Conservation (phyloP, 192 early-diverging fungal species). For the Podila horticola region DNA sequence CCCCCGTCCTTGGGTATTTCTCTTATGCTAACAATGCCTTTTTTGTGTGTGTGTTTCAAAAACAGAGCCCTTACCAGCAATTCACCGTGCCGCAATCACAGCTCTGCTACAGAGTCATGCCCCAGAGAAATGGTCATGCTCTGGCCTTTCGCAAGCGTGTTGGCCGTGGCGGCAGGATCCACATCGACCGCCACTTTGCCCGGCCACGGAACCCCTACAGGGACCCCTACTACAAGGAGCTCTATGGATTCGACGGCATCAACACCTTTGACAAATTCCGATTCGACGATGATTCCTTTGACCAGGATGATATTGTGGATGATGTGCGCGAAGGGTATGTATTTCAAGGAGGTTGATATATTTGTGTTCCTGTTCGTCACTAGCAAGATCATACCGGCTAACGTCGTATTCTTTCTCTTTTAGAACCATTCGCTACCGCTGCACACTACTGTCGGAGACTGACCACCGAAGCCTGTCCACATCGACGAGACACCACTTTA, state of each 20-base stretch:
- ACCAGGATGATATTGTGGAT: slow-evolving; percentile 53
- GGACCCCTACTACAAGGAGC: slow-evolving; percentile 29
- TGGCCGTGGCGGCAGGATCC: slow-evolving; percentile 82
- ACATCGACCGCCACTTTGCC: slow-evolving; percentile 72
- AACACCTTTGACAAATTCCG: slow-evolving; percentile 57
- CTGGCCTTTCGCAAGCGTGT: slow-evolving; percentile 66
- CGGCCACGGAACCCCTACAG: slow-evolving; percentile 14
- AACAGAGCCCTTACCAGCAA: slow-evolving; percentile 63
- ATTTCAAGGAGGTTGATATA: neutral
- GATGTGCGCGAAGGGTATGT: slow-evolving; percentile 53
- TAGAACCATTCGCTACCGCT: slow-evolving; percentile 55
- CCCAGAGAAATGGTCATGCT: slow-evolving; percentile 28
- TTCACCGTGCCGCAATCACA: slow-evolving; percentile 45
- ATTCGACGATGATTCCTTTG: slow-evolving; percentile 54
- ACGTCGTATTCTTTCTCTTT: neutral
- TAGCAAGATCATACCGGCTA: neutral
- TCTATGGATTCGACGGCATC: slow-evolving; percentile 35
- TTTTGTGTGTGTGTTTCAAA: neutral
- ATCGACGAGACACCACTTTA: slow-evolving; percentile 44
- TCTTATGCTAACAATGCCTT: neutral
- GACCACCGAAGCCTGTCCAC: slow-evolving; percentile 62
- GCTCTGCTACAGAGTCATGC: slow-evolving; percentile 46
- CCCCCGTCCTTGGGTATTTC: neutral
- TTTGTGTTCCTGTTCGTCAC: neutral
- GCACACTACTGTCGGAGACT: slow-evolving; percentile 51